A percentile compares a stretch with the other conserved stretches of the same genome.
Evolutionary conservation across 768 basidiomycete genomes (phyloP).

Genomic region (Boletus bicolor): DNA sequence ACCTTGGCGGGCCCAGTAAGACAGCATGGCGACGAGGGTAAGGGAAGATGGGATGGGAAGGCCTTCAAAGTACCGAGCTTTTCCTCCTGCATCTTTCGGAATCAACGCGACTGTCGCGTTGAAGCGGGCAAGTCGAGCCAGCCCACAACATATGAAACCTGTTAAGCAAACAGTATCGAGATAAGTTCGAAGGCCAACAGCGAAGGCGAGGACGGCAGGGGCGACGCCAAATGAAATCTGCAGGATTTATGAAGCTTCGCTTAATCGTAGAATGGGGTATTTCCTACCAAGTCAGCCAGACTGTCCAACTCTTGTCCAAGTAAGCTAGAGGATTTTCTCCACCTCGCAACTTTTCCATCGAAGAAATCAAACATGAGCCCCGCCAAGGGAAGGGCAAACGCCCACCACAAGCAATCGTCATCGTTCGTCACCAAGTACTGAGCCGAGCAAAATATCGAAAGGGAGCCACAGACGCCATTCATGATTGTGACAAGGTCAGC

Average conservation of each 20-base stretch:
- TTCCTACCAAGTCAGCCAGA: constrained; percentile 82
- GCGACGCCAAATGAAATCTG: constrained; percentile 98
- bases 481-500: constrained; percentile 98
- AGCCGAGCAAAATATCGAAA: constrained; percentile 92
- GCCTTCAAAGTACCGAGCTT: constrained; percentile 94
- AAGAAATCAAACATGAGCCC: constrained; percentile 98
- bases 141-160: constrained; percentile 91
- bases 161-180: constrained; percentile 87
- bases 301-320: constrained; percentile 97
- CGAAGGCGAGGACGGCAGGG: constrained; percentile 89
- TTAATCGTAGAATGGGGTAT: background rate
- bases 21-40: constrained; percentile 70
- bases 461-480: constrained; percentile 97
- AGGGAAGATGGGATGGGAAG: constrained; percentile 94
- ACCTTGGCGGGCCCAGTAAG: constrained; percentile 78
- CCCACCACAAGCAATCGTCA: constrained; percentile 77
- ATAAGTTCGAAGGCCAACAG: constrained; percentile 85
- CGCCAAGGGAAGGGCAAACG: constrained; percentile 83
- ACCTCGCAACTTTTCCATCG: constrained; percentile 96
- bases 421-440: constrained; percentile 82
- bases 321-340: constrained; percentile 94
- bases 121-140: constrained; percentile 95
- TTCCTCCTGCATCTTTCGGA: constrained; percentile 83
- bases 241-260: constrained; percentile 1
- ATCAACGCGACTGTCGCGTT: constrained; percentile 96